Evolutionary conservation across 495 filamentous ascomycete species (phyloP), one percentile per base, ranked within the genome.

Genomic region (Neurospora sp.): DNA sequence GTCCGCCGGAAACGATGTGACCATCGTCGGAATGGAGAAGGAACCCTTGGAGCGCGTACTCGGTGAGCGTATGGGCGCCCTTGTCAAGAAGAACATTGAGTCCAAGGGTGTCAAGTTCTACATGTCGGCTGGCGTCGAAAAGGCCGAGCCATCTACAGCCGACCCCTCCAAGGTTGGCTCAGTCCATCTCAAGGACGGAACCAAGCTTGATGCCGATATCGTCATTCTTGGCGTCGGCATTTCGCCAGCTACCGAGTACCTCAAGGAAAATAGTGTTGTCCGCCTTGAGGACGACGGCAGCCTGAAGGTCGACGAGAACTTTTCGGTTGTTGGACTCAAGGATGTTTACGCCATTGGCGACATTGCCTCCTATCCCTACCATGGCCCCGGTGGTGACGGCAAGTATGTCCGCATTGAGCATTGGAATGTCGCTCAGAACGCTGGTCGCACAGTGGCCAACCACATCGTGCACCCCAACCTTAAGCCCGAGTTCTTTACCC

Each of bases 401-500:
- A 85, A 84, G 5, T 85, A 85, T 37, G 88, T 85, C 6, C 84
- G 93, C 72, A 97, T 97, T 81, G 96, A 99, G 85, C 96, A 99
- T 80, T 99, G 95, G 95, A 94, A 98, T 80, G 96, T 99, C 3
- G 96, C 96, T 4, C 96, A 98, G 82, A 98, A 98, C 76, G 84
- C 91, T 5, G 96, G 96, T 5, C 91, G 95, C 20, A 84, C 85
- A 31, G 96, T 90, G 7, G 96, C 93, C 5, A 82, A 84, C 72
- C 86, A 92, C 74, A 97, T 99, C 73, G 85, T 88, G 42, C 87
- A 90, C 73, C 87, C 90, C 39, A 80, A 83, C 76, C 77, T 86
- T 14, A 84, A 83, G 77, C 86, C 91, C 0, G 90, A 93, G 74
- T 83, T 86, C 3, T 99, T 98, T 83, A 93, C 94, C 35, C 96